Percentiles rank a stretch among this genome's conserved stretches.
Evolutionary conservation across 495 filamentous ascomycete genomes (phyloP).

Genomic region (Neurospora sp.): DNA sequence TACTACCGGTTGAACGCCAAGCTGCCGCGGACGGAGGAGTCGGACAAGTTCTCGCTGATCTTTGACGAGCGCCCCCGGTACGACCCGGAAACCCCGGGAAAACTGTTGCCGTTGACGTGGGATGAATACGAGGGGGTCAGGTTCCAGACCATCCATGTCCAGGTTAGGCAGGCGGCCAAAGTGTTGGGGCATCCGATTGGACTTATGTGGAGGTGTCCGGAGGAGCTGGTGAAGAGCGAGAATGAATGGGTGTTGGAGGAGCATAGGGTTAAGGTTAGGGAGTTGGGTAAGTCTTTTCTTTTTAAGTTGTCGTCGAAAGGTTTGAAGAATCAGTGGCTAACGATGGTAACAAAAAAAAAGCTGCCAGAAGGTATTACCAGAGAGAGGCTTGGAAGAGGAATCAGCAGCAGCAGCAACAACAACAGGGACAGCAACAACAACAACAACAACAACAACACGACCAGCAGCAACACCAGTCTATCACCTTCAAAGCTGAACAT

Average conservation of each 20-base stretch:
- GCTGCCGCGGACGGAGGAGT: constrained; percentile 7
- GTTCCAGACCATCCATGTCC: not conserved
- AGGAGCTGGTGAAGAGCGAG: constrained; percentile 21
- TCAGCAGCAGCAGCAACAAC: not conserved
- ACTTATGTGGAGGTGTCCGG: constrained; percentile 28
- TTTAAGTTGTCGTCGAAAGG: not conserved
- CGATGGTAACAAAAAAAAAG: not conserved
- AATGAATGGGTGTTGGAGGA: constrained; percentile 28
- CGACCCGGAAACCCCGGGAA: not conserved
- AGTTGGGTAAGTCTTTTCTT: constrained; percentile 24
- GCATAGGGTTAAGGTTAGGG: constrained; percentile 14
- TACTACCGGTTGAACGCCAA: constrained; percentile 29
- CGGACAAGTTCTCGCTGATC: not conserved
- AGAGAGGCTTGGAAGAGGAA: not conserved
- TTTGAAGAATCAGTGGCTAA: not conserved
- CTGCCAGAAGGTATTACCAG: not conserved
- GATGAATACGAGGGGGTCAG: not conserved
- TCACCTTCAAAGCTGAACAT: not conserved
- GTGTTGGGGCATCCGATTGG: not conserved
- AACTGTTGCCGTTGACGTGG: not conserved
- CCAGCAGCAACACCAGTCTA: not conserved
- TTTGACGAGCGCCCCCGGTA: not conserved
- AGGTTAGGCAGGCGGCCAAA: constrained; percentile 5
- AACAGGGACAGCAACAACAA: not conserved
- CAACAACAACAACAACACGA: not conserved